Base-by-base conservation (phyloP, 257 asterid species). In the Ilex asprella region DNA sequence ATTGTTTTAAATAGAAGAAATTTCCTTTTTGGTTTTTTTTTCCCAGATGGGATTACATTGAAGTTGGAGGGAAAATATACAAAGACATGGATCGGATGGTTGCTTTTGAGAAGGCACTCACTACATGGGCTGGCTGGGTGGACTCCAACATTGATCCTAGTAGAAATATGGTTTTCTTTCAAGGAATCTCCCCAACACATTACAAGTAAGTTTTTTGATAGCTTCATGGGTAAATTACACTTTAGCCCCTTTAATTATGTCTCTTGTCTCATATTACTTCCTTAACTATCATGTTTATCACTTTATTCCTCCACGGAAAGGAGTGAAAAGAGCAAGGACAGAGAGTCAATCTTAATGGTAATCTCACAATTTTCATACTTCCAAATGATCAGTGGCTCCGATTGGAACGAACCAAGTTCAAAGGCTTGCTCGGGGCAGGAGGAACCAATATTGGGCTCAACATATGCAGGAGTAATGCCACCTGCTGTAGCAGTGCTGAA, bases 61-160 rank as follows among this genome's bases (percentile, higher is more conserved):
- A 67, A 58, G 12, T 73, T 9, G 66, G 58, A 30, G 35, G 60
- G 0, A 31, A 52, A 7, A 9, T 67, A 39, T 5, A 15, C 50
- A 67, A 73, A 58, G 77, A 73, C 56, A 50, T 73, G 52, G 55
- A 62, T 43, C 61, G 49, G 13, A 67, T 59, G 5, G 21, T 16
- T 13, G 73, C 73, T 39, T 57, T 67, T 27, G 46, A 31, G 49
- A 56, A 30, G 31, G 77, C 66, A 13, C 55, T 73, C 12, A 53
- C 31, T 2, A 67, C 73, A 2, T 73, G 77, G 77, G 73, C 63
- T 10, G 27, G 10, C 11, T 73, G 77, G 77, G 77, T 62, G 31
- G 65, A 67, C 39, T 10, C 30, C n/a, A 54, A 58, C 6, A 52
- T 67, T 41, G 59, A 67, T 73, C 73, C 77, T 46, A 1, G 49